phyloP scores from a whole-genome alignment of 2,329 filamentous ascomycete species.

The Colletotrichum liriopes region DNA sequence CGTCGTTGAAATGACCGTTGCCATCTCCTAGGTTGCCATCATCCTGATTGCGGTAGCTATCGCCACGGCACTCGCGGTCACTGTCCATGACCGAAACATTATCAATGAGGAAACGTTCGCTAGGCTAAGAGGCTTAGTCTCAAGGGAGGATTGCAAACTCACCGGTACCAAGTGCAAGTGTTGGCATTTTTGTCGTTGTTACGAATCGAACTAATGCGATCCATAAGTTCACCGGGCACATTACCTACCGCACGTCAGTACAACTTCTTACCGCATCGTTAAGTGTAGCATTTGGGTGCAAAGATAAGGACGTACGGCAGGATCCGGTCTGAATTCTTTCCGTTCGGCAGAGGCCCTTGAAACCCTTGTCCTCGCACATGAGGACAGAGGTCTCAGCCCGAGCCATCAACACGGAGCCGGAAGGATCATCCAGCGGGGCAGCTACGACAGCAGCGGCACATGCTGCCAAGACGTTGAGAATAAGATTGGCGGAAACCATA shows the following conservation, averaged over 20 bases:
- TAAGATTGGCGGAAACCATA: background rate
- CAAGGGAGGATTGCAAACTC: background rate
- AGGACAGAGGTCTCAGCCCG: background rate
- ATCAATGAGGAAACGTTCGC: background rate
- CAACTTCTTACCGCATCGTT: too few species aligned
- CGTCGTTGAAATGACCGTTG: constrained; percentile 11
- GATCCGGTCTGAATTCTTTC: background rate
- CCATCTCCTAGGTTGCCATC: constrained; percentile 10
- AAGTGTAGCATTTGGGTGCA: too few species aligned
- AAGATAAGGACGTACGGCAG: background rate
- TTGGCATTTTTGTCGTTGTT: background rate
- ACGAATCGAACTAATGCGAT: constrained; percentile 6
- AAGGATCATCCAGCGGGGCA: background rate
- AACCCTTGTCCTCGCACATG: background rate
- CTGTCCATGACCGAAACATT: background rate
- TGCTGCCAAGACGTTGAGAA: background rate
- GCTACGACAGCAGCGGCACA: background rate
- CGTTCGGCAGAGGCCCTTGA: background rate
- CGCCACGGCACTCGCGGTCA: background rate
- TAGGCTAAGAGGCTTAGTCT: background rate
- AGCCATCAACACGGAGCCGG: background rate
- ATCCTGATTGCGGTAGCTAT: background rate
- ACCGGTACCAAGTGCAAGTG: constrained; percentile 6
- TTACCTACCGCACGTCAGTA: background rate
- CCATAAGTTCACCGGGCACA: background rate